Conservation (phyloP, 345 rosid genomes). For the Bretschneidera sinensis region DNA sequence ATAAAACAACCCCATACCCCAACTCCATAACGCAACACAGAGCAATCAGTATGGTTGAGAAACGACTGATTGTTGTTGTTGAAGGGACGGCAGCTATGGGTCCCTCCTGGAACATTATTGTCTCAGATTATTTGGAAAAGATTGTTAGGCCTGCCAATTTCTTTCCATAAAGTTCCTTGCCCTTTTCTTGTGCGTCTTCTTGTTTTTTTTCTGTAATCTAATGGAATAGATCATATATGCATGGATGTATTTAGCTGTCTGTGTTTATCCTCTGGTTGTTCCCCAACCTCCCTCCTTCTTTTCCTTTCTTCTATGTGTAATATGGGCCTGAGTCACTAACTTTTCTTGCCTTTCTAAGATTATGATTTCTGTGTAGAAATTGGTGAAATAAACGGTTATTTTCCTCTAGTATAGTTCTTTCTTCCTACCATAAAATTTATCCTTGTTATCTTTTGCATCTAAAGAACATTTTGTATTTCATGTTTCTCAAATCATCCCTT, state of each 20-base stretch:
- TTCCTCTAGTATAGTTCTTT: not conserved
- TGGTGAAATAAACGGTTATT: not conserved
- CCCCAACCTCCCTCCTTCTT: too few species aligned
- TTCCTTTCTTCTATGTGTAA: too few species aligned
- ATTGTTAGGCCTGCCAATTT: constrained; percentile 42
- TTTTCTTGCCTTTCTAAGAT: too few species aligned
- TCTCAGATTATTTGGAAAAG: constrained; percentile 65
- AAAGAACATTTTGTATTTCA: not conserved
- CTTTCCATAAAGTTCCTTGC: not conserved
- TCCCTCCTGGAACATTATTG: constrained; percentile 46
- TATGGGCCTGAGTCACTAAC: too few species aligned
- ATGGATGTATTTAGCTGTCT: too few species aligned
- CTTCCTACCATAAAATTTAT: too few species aligned
- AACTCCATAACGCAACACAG: not conserved
- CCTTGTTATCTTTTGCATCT: not conserved
- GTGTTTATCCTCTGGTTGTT: too few species aligned
- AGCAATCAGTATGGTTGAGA: constrained; percentile 39
- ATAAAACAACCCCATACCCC: not conserved
- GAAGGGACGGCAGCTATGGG: constrained; percentile 73
- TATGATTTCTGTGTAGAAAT: not conserved
- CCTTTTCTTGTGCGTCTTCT: not conserved
- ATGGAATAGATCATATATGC: too few species aligned
- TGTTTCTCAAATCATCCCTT: too few species aligned
- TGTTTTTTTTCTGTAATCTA: not conserved
- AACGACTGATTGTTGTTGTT: constrained; percentile 50